A percentile compares a stretch with the other conserved stretches of the same genome.
phyloP scores from a whole-genome alignment of 2,329 filamentous ascomycete genomes.

The Diaporthe sp. region DNA sequence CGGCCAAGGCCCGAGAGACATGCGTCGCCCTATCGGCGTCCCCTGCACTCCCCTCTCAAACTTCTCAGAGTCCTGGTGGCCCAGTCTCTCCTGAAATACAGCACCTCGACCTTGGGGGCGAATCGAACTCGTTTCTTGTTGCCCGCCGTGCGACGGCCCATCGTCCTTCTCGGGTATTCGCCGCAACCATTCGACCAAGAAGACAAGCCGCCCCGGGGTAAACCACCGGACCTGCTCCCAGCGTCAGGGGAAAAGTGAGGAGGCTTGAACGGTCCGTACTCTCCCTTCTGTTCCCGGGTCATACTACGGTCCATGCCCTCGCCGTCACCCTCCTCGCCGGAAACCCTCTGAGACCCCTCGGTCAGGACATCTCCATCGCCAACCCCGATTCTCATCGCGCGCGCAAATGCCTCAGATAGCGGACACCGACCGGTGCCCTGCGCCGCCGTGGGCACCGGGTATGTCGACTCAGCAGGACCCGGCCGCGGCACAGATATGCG shows the following conservation, averaged over 20 bases:
- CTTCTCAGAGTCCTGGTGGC: neutral
- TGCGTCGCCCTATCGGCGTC: neutral
- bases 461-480: neutral
- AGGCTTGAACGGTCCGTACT: neutral
- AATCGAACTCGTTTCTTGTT: conserved; percentile 21
- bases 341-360: too few species aligned
- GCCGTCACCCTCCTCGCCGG: neutral
- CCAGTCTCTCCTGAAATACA: conserved; percentile 9
- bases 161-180: neutral
- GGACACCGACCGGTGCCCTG: neutral
- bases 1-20: neutral
- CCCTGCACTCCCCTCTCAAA: neutral
- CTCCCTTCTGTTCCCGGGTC: too few species aligned
- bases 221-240: neutral
- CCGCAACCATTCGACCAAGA: neutral
- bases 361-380: neutral
- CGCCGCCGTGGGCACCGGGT: neutral
- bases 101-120: neutral
- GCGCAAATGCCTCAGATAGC: conserved; percentile 15
- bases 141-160: neutral
- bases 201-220: neutral
- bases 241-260: neutral
- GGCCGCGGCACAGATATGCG: too few species aligned
- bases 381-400: neutral
- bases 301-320: too few species aligned